A percentile compares a stretch with the other conserved stretches of the same genome.
Evolutionary conservation across 2,329 filamentous ascomycete genomes (phyloP).

Genomic region (Pseudogymnoascus sp.): DNA sequence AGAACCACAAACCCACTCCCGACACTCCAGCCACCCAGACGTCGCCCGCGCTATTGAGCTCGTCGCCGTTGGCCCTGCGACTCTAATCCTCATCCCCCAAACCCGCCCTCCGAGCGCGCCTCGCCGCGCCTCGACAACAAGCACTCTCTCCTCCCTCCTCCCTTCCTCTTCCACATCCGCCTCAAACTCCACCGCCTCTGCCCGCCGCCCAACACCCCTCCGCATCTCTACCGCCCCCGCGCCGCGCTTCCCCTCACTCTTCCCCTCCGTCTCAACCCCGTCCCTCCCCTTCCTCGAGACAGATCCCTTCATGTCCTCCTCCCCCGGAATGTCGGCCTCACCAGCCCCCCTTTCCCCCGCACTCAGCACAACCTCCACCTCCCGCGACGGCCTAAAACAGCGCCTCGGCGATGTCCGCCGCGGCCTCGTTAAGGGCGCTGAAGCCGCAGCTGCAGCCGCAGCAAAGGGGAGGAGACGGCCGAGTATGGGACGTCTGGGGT

Average conservation of each 20-base stretch:
- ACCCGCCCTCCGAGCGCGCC: background rate
- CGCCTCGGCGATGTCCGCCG: background rate
- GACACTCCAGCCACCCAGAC: background rate
- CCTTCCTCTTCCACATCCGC: background rate
- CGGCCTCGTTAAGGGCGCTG: background rate
- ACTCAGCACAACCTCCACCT: background rate
- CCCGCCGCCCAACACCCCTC: background rate
- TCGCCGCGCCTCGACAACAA: background rate
- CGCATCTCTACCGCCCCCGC: background rate
- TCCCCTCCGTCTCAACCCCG: background rate
- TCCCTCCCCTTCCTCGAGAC: background rate
- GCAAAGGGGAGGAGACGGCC: background rate
- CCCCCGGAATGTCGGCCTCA: background rate
- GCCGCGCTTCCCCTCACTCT: background rate
- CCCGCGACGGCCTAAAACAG: background rate
- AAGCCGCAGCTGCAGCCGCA: background rate
- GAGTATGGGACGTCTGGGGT: background rate
- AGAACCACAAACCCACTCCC: background rate
- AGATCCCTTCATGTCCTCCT: background rate
- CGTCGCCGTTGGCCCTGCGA: background rate
- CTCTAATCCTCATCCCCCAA: background rate
- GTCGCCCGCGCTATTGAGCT: background rate
- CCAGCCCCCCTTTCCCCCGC: background rate
- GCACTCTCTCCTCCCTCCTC: background rate
- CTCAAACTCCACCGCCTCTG: background rate